Evolutionary conservation across 1,284 basidiomycete species (phyloP).

Genomic region (Xerocomus nothofagi): DNA sequence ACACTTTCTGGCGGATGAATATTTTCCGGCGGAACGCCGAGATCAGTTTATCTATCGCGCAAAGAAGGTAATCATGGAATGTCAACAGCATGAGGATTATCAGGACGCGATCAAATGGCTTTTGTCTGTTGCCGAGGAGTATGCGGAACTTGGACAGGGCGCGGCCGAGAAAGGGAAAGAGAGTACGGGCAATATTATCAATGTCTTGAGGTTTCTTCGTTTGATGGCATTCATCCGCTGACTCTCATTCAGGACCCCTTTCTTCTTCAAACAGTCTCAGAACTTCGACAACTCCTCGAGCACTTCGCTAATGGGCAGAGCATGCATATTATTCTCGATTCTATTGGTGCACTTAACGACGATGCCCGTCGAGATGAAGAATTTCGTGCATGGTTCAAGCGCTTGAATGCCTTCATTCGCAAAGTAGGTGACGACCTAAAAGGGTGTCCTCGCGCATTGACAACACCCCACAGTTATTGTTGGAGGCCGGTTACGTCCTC

Average conservation of each 20-base stretch:
- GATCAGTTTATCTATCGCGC: slow-evolving; percentile 60
- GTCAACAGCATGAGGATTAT: slow-evolving; percentile 91
- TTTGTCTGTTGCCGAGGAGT: slow-evolving; percentile 71
- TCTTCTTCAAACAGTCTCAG: slow-evolving; percentile 57
- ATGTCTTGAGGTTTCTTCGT: slow-evolving; percentile 14
- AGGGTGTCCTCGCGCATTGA: background rate
- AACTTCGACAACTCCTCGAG: slow-evolving; percentile 83
- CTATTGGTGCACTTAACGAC: slow-evolving; percentile 72
- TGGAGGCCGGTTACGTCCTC: slow-evolving; percentile 88
- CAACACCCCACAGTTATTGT: slow-evolving; percentile 51
- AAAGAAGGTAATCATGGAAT: slow-evolving; percentile 77
- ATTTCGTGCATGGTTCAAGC: slow-evolving; percentile 76
- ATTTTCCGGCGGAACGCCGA: slow-evolving; percentile 67
- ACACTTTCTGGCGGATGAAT: slow-evolving; percentile 52
- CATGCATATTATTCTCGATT: slow-evolving; percentile 69
- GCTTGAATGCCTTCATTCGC: slow-evolving; percentile 66
- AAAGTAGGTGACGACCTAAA: slow-evolving; percentile 43
- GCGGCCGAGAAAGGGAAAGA: slow-evolving; percentile 47
- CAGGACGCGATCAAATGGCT: slow-evolving; percentile 82
- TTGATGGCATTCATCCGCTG: background rate
- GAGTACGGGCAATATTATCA: slow-evolving; percentile 30
- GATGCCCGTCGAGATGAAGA: slow-evolving; percentile 79
- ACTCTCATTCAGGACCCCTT: slow-evolving; percentile 45
- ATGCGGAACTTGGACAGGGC: slow-evolving; percentile 64
- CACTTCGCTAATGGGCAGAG: slow-evolving; percentile 83